These are phyloP conservation scores for Paramecium sonneborni DNA, from an alignment of 73 alveolate genomes.

Conservation along the genomic window DNA sequence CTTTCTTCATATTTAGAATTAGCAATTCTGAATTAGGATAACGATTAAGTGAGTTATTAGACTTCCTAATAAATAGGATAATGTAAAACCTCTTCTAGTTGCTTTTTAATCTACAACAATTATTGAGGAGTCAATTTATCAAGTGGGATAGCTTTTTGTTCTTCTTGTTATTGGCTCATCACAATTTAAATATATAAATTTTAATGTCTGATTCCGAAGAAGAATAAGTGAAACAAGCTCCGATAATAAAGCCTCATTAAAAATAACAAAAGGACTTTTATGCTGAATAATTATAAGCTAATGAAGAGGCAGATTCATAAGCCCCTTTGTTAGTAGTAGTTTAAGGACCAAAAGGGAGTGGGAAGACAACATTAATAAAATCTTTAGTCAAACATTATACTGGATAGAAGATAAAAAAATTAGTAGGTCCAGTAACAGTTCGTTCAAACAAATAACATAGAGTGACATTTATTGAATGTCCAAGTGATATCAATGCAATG, in stretches of 20 bases:
- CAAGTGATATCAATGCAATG: slow-evolving; percentile 98
- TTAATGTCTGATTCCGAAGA: slow-evolving; percentile 56
- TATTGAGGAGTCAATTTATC: slow-evolving; percentile 62
- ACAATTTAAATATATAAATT: slow-evolving; percentile 1
- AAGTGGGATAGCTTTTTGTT: slow-evolving; percentile 60
- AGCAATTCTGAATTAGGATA: slow-evolving; percentile 56
- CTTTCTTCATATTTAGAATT: slow-evolving; percentile 61
- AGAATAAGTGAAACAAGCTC: neutral
- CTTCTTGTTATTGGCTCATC: slow-evolving; percentile 47
- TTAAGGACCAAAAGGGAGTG: slow-evolving; percentile 79
- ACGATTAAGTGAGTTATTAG: slow-evolving; percentile 25
- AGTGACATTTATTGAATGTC: slow-evolving; percentile 98
- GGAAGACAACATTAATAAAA: slow-evolving; percentile 98
- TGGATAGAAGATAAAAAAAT: slow-evolving; percentile 84
- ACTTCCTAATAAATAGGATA: slow-evolving; percentile 46
- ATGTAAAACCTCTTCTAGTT: slow-evolving; percentile 50
- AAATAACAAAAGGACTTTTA: slow-evolving; percentile 36
- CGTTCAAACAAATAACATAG: slow-evolving; percentile 91
- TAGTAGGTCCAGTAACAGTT: slow-evolving; percentile 92
- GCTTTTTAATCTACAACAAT: slow-evolving; percentile 51
- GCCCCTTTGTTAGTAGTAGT: slow-evolving; percentile 54
- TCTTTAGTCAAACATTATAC: slow-evolving; percentile 98
- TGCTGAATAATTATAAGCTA: slow-evolving; percentile 43
- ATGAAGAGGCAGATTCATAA: slow-evolving; percentile 42
- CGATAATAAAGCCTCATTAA: slow-evolving; percentile 43